Evolutionary conservation across 2,329 filamentous ascomycete genomes (phyloP), one percentile per base, ranked within the genome.

Genomic region (Nemania bipapillata): DNA sequence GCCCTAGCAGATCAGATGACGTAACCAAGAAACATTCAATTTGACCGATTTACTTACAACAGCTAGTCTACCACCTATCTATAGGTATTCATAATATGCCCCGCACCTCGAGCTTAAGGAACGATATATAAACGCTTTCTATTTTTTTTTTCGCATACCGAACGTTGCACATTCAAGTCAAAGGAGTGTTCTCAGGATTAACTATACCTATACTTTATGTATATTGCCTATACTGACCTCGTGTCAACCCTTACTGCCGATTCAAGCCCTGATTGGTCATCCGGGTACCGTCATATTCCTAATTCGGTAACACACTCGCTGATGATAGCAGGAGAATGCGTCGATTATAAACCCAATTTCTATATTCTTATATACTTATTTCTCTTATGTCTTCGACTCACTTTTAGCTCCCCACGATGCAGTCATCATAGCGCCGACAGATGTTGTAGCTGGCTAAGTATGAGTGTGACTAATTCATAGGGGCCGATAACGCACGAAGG

Each of bases 381-480:
- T 26, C 42, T 20, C 20, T 5, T 40, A 30, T 54, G 20, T 26
- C 55, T 49, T 37, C 53, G 2, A 28, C 26, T n/a, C 55, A 22
- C n/a, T 37, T 35, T 45, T 60, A 7, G 20, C 15, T 2, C 7
- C 37, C 26, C 15, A 56, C 4, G n/a, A 20, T 15, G 40, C 30
- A 11, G 7, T 26, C 9, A 35, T 26, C 50, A 15, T 9, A 24
- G 24, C 7, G n/a, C n/a, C 17, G n/a, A 42, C 26, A 20, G 17
- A 12, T 26, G 1, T 22, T 37, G 15, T 32, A 42, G 37, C 9
- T 22, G 50, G 20, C 5, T 5, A 49, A 22, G 17, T 9, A 40
- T 49, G 4, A n/a, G 15, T 45, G 58, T 66, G 65, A 67, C 53
- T 63, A 67, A 67, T 49, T 15, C 24, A 20, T 11, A 37, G 17